These are phyloP conservation scores for Westerdykella sp. DNA, from an alignment of 2,329 filamentous ascomycete species.

Conservation along the genomic window DNA sequence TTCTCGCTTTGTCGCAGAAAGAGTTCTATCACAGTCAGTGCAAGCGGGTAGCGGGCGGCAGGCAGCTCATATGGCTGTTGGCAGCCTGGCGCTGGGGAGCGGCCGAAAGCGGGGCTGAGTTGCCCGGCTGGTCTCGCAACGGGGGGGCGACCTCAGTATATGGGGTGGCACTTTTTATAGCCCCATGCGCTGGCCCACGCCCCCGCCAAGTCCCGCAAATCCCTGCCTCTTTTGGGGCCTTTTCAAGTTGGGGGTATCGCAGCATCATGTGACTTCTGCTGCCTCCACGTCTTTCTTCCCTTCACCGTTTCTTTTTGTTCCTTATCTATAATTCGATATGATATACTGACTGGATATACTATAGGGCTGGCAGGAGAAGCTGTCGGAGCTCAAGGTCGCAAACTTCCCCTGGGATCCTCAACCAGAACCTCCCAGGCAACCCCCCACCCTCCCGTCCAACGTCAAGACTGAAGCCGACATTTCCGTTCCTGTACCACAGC, in stretches of 20 bases:
- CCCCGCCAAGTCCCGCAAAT: slow-evolving; percentile 32
- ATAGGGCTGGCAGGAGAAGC: slow-evolving; percentile 90
- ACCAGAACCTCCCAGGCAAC: slow-evolving; percentile 47
- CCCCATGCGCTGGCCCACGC: slow-evolving; percentile 35
- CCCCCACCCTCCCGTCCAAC: slow-evolving; percentile 40
- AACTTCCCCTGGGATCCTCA: slow-evolving; percentile 91
- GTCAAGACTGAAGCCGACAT: slow-evolving; percentile 30
- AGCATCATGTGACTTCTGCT: slow-evolving; percentile 27
- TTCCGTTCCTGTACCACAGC: slow-evolving; percentile 24
- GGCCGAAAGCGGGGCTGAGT: slow-evolving; percentile 42
- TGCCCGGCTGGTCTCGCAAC: slow-evolving; percentile 32
- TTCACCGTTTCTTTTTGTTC: slow-evolving; percentile 2
- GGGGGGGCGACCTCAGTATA: slow-evolving; percentile 37
- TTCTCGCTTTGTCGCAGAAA: slow-evolving; percentile 10
- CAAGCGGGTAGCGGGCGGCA: slow-evolving; percentile 8
- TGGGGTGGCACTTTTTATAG: slow-evolving; percentile 44
- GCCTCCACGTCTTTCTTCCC: not conserved
- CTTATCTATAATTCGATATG: not conserved
- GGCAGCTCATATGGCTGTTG: slow-evolving; percentile 14
- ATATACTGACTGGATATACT: slow-evolving; percentile 16
- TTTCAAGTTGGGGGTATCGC: slow-evolving; percentile 26
- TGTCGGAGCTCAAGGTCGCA: slow-evolving; percentile 77
- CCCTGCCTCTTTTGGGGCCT: slow-evolving; percentile 21
- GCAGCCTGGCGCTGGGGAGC: slow-evolving; percentile 16
- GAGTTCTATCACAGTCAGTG: slow-evolving; percentile 1